Evolutionary conservation across 2,329 filamentous ascomycete species (phyloP).

Genomic region (Arthroderma sp.): DNA sequence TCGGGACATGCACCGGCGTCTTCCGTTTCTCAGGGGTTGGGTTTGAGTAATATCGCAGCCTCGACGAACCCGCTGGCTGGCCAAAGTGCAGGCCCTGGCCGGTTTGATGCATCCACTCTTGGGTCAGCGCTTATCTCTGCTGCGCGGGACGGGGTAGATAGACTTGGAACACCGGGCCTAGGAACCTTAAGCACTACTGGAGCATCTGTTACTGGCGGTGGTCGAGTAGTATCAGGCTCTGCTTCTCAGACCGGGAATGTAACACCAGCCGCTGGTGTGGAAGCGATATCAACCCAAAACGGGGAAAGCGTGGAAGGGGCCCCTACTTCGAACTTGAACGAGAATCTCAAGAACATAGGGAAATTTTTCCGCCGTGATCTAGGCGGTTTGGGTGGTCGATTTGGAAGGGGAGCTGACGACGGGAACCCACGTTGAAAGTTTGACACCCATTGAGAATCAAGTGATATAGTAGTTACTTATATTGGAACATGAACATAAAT

Average conservation of each 20-base stretch:
- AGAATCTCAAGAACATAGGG: conserved; percentile 88
- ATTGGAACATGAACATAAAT: too few relatives aligned
- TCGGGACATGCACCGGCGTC: conserved; percentile 7
- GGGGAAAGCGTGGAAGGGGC: conserved; percentile 4
- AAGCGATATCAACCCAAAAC: conserved; percentile 7
- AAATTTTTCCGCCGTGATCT: conserved; percentile 92
- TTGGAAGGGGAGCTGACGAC: conserved; percentile 44
- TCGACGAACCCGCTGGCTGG: conserved; percentile 28
- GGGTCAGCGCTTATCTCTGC: conserved; percentile 82
- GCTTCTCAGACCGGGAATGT: conserved; percentile 14
- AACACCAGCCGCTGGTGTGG: conserved; percentile 13
- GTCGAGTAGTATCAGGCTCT: conserved; percentile 13
- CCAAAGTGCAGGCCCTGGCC: conserved; percentile 34
- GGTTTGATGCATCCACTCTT: conserved; percentile 70
- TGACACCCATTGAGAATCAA: not conserved
- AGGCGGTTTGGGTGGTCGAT: conserved; percentile 58
- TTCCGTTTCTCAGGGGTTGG: conserved; percentile 32
- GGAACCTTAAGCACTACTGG: conserved; percentile 17
- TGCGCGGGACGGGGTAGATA: conserved; percentile 68
- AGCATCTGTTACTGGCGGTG: conserved; percentile 19
- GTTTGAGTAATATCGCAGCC: conserved; percentile 34
- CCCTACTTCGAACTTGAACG: conserved; percentile 56
- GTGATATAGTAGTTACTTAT: too few relatives aligned
- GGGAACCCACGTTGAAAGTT: conserved; percentile 4
- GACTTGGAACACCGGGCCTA: conserved; percentile 52